Percentiles rank a stretch among this genome's conserved stretches.
Conservation (phyloP, 805 yeast genomes). For the Saitoella complicata region DNA sequence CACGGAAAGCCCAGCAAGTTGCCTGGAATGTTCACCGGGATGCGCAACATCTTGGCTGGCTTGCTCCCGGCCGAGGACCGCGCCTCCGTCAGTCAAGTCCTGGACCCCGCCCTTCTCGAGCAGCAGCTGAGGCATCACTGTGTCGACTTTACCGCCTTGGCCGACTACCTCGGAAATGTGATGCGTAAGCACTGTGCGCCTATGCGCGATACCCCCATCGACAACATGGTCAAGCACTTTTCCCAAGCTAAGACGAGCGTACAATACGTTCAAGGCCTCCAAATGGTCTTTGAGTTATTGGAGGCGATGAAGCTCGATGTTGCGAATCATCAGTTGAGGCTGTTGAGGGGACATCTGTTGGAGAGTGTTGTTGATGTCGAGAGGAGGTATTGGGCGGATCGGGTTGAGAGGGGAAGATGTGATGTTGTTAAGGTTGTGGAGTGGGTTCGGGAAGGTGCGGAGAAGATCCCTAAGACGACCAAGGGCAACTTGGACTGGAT, state of each 20-base stretch:
- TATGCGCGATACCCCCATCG: slow-evolving; percentile 83
- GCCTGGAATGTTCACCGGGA: slow-evolving; percentile 59
- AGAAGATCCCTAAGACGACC: slow-evolving; percentile 2
- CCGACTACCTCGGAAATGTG: slow-evolving; percentile 58
- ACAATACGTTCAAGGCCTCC: slow-evolving; percentile 55
- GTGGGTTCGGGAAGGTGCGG: slow-evolving; percentile 41
- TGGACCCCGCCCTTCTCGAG: slow-evolving; percentile 59
- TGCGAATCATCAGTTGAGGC: slow-evolving; percentile 84
- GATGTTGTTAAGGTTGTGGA: slow-evolving; percentile 42
- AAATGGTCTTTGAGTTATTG: slow-evolving; percentile 61
- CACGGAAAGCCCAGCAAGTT: slow-evolving; percentile 26
- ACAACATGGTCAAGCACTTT: slow-evolving; percentile 46
- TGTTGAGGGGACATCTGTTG: slow-evolving; percentile 65
- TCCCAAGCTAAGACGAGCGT: slow-evolving; percentile 4
- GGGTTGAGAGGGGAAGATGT: slow-evolving; percentile 30
- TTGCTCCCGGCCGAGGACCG: slow-evolving; percentile 68
- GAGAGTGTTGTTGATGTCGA: slow-evolving; percentile 83
- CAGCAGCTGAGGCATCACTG: slow-evolving; percentile 53
- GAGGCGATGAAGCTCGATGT: slow-evolving; percentile 93
- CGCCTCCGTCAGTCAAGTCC: slow-evolving; percentile 44
- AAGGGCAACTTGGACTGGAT: slow-evolving; percentile 5
- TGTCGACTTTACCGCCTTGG: slow-evolving; percentile 54
- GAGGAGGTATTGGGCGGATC: slow-evolving; percentile 54
- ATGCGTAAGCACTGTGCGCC: slow-evolving; percentile 90
- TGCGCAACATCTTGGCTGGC: slow-evolving; percentile 57